Conservation (phyloP, 148 eudicot species). For the Rheum nobile region DNA sequence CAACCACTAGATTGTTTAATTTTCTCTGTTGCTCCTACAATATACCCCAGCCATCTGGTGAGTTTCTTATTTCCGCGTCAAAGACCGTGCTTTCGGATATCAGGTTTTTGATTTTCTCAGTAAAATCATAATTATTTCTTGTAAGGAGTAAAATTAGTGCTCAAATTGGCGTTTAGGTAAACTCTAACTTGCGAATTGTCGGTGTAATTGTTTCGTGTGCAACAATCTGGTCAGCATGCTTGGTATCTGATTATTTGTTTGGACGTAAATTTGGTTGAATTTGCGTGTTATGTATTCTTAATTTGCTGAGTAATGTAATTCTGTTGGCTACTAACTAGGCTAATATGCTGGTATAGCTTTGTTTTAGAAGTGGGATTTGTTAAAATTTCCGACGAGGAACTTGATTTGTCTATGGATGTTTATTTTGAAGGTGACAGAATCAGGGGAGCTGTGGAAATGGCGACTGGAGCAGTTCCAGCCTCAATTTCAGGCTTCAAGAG, state of each 20-base stretch:
- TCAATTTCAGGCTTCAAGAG: slow-evolving; percentile 52
- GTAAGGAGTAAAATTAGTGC: background rate
- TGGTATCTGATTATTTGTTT: background rate
- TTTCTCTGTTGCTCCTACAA: background rate
- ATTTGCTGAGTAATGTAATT: background rate
- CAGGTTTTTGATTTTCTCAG: background rate
- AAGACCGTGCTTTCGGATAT: background rate
- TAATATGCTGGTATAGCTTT: background rate
- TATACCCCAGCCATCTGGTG: background rate
- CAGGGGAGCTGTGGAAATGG: slow-evolving; percentile 37
- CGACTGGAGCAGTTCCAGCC: slow-evolving; percentile 62
- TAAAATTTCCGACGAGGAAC: background rate
- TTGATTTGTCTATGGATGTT: slow-evolving; percentile 6
- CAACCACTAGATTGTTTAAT: background rate
- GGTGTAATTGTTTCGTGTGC: background rate
- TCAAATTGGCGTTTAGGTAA: background rate
- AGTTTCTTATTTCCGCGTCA: background rate
- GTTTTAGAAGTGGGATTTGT: background rate
- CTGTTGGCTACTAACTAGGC: background rate
- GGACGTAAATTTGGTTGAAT: background rate
- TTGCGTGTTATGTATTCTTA: background rate
- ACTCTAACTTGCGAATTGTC: background rate
- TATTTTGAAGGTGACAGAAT: slow-evolving; percentile 20
- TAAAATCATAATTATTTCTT: background rate
- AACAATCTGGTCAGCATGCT: background rate